Base-by-base conservation (phyloP, 2,329 filamentous ascomycete genomes). In the Botrytis medusae region DNA sequence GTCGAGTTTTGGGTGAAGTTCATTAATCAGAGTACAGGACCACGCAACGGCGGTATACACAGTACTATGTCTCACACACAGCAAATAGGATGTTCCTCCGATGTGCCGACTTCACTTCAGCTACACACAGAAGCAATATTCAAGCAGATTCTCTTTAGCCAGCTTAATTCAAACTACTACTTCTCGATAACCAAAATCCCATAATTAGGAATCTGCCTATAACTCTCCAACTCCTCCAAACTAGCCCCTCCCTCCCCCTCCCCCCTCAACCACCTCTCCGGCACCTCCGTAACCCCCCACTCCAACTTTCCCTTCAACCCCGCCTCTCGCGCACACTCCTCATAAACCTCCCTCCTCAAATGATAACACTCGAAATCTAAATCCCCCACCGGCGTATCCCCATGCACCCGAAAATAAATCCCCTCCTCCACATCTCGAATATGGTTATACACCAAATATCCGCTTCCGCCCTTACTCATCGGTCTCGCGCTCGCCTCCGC, bases 321-420 rank as follows among this genome's bases (percentile, higher is more conserved):
- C 4, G 77, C 81, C 25, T 77, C 76, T 51, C 77, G 76, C 22
- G 81, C 80, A 22, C 77, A 79, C 48, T 76, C 72, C 72, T 81
- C 78, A 69, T 80, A 81, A 4, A 81, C 59, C 44, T 75, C 77
- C 74, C 77, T 78, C 64, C 72, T 77, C 69, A 82, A 74, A 75
- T 81, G 79, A 63, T 77, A 81, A 61, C 74, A 77, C 20, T 76
- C 71, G 67, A 81, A 81, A 29, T 74, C 71, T 22, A 82, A 61
- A 7, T 77, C 73, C 46, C 74, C 77, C 12, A 74, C 71, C 16
- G 74, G 74, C 32, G 77, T 78, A 5, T 75, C 73, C 18, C 69
- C 76, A 67, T 74, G 63, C 59, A 76, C 72, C 3, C 72, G 75
- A 9, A 76, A 72, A 65, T 63, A 69, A 61, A 78, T 60, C 64